Evolutionary conservation across 495 filamentous ascomycete species (phyloP).

Genomic region (Penicillium manginii): DNA sequence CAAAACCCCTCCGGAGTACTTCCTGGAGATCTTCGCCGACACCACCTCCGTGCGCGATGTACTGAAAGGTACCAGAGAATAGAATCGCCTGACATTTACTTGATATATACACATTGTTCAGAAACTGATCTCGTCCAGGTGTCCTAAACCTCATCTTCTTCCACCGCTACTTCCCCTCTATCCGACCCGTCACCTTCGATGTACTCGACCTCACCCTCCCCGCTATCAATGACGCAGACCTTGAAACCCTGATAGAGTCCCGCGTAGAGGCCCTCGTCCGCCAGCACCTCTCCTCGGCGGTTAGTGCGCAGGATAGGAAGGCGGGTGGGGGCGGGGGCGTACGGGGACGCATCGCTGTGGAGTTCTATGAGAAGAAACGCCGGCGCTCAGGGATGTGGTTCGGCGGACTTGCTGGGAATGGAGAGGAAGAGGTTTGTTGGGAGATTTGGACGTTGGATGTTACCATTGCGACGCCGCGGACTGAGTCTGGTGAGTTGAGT

Average conservation of each 20-base stretch:
- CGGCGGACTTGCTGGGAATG: constrained; percentile 56
- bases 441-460: constrained; percentile 94
- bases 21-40: constrained; percentile 83
- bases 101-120: no score
- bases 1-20: constrained; percentile 75
- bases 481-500: constrained; percentile 72
- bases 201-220: constrained; percentile 91
- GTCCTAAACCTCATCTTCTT: constrained; percentile 99
- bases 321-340: constrained; percentile 51
- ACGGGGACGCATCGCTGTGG: constrained; percentile 79
- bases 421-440: constrained; percentile 94
- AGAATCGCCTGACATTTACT: neutral
- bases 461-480: constrained; percentile 83
- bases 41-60: constrained; percentile 84
- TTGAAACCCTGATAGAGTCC: constrained; percentile 91
- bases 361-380: constrained; percentile 93
- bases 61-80: constrained; percentile 70
- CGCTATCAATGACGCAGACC: constrained; percentile 81
- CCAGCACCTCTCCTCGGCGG: constrained; percentile 50
- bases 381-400: constrained; percentile 77
- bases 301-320: constrained; percentile 51
- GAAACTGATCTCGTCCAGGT: constrained; percentile 53
- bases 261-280: constrained; percentile 76
- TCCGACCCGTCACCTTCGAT: constrained; percentile 83
- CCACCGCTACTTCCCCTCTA: constrained; percentile 91